Base-by-base conservation (phyloP, 1,139 yeast species). In the Sugiyamaella xylanicola region DNA sequence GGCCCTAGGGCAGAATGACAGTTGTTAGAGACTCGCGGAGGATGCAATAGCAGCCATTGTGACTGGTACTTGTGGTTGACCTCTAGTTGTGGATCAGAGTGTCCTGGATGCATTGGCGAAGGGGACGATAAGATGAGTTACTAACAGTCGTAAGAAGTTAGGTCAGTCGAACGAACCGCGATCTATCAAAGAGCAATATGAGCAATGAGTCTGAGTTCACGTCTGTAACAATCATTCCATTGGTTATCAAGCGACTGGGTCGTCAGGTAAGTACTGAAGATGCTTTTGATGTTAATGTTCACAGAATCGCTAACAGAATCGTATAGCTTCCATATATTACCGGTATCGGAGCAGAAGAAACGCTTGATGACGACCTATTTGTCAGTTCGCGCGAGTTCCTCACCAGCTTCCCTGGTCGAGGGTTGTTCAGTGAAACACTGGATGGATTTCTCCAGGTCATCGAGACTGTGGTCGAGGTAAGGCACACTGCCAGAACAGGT, bases 251-350 rank as follows among this genome's bases (percentile, higher is more conserved):
- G 49, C 56, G 59, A 27, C 29, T 59, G 17, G 40, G 56, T 27
- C 52, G 58, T 8, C 57, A 50, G 56, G 61, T 56, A 48, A 21
- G 61, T 47, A n/a, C n/a, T n/a, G n/a, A n/a, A n/a, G n/a, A n/a
- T n/a, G n/a, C n/a, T n/a, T n/a, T n/a, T n/a, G n/a, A n/a, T n/a
- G n/a, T n/a, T n/a, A n/a, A n/a, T n/a, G n/a, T n/a, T n/a, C n/a
- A n/a, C n/a, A 25, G 9, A 25, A 5, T 5, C 11, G 32, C 37
- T 32, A 32, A 32, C 37, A 8, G 15, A 13, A 25, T 37, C 20
- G 25, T 37, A 17, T 50, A 67, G 69, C 61, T 68, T 19, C 71
- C 72, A 13, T 59, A 59, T 44, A 53, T 56, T 19, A 61, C 68
- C 4, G 67, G 67, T 27, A 55, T 59, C 19, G 57, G 63, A 11